Conservation (phyloP, 495 filamentous ascomycete species). For the Eremomyces bilateralis region DNA sequence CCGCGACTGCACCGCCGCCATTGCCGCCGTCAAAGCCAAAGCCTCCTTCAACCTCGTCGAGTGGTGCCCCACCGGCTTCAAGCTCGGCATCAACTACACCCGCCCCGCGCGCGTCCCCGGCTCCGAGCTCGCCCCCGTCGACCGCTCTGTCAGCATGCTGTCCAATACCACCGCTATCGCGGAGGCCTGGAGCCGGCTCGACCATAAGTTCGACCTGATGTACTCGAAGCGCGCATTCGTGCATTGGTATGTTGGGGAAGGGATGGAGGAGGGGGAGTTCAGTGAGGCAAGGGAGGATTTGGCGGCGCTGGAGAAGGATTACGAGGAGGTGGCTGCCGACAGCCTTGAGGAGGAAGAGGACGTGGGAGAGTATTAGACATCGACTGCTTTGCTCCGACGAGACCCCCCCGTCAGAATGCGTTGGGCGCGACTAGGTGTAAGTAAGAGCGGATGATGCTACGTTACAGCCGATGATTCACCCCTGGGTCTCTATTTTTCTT, state of each 20-base stretch:
- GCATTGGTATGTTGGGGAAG: slow-evolving; percentile 89
- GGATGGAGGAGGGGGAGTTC: slow-evolving; percentile 93
- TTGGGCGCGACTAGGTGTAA: too few species aligned
- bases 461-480: too few species aligned
- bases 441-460: too few species aligned
- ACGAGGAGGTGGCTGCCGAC: slow-evolving; percentile 76
- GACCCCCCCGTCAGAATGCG: too few species aligned
- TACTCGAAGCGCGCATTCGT: slow-evolving; percentile 91
- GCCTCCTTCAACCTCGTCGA: slow-evolving; percentile 78
- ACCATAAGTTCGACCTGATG: slow-evolving; percentile 94
- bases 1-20: slow-evolving; percentile 59
- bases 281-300: slow-evolving; percentile 78
- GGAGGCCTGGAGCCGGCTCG: slow-evolving; percentile 73
- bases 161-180: slow-evolving; percentile 84
- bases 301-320: slow-evolving; percentile 76
- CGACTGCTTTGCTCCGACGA: too few species aligned
- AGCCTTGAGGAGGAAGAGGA: slow-evolving; percentile 38
- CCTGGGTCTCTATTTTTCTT: too few species aligned
- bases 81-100: slow-evolving; percentile 62
- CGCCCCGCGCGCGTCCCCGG: slow-evolving; percentile 63
- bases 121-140: slow-evolving; percentile 58
- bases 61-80: slow-evolving; percentile 94
- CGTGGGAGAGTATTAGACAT: slow-evolving; percentile 51
- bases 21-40: slow-evolving; percentile 68
- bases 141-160: slow-evolving; percentile 75